Conservation (phyloP, 768 basidiomycete species). For the Mycena filopes region DNA sequence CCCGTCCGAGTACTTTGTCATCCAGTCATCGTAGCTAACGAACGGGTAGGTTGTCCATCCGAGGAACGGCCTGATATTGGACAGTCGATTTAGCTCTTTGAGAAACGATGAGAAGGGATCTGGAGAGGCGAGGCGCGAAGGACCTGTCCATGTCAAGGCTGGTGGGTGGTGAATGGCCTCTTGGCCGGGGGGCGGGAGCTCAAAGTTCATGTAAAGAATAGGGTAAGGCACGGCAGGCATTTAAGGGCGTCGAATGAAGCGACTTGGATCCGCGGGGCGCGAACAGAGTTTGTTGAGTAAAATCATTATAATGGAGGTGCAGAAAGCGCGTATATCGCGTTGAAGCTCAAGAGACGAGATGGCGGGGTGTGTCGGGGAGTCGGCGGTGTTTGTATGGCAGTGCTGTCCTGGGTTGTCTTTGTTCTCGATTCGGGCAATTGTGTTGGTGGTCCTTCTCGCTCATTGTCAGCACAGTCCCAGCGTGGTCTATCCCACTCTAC, state of each 20-base stretch:
- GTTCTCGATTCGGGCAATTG: too few relatives aligned
- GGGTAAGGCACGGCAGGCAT: neutral
- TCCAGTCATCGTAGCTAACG: constrained; percentile 21
- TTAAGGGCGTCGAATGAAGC: neutral
- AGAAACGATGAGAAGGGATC: neutral
- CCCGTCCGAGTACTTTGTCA: constrained; percentile 18
- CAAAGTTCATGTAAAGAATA: constrained; percentile 15
- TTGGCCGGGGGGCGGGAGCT: constrained; percentile 21
- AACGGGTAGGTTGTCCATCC: constrained; percentile 27
- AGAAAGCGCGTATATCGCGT: neutral
- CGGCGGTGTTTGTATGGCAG: too few relatives aligned
- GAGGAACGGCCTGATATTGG: constrained; percentile 25
- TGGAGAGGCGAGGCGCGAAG: neutral
- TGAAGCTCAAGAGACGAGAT: neutral
- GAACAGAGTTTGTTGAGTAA: constrained; percentile 11
- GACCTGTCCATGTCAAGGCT: constrained; percentile 27
- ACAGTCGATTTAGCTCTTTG: constrained; percentile 24
- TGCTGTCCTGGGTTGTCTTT: too few relatives aligned
- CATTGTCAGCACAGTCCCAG: too few relatives aligned
- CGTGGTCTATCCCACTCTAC: too few relatives aligned
- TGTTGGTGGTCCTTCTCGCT: too few relatives aligned
- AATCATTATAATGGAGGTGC: constrained; percentile 1
- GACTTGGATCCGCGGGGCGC: neutral
- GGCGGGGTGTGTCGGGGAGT: neutral
- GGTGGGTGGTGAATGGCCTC: constrained; percentile 21